Conservation (phyloP, 495 filamentous ascomycete genomes). For the Astrocystis sublimbata region DNA sequence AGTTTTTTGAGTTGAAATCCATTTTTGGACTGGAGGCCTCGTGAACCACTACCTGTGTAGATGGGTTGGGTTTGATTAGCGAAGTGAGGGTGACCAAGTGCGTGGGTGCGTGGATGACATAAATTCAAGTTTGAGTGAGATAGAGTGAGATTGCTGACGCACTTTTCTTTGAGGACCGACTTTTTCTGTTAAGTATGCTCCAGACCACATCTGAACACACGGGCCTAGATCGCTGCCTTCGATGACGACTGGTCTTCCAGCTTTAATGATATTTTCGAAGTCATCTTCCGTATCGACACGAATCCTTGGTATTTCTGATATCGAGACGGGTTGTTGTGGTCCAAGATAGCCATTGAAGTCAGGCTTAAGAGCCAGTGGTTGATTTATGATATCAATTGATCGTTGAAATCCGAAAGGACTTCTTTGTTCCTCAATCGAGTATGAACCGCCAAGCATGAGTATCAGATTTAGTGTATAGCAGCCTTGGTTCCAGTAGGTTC, state of each 20-base stretch:
- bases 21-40: slow-evolving; percentile 62
- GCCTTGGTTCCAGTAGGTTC: slow-evolving; percentile 70
- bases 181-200: slow-evolving; percentile 64
- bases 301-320: slow-evolving; percentile 49
- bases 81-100: background rate
- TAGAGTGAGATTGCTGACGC: too few relatives aligned
- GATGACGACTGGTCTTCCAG: slow-evolving; percentile 65
- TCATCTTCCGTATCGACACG: slow-evolving; percentile 51
- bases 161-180: slow-evolving; percentile 67
- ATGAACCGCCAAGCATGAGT: background rate
- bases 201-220: slow-evolving; percentile 67
- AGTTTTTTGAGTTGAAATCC: slow-evolving; percentile 84
- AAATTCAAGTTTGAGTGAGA: too few relatives aligned
- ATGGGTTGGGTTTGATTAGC: slow-evolving; percentile 28
- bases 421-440: background rate
- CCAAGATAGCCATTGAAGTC: background rate
- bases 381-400: slow-evolving; percentile 24
- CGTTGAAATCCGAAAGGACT: slow-evolving; percentile 19
- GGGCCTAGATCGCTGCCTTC: slow-evolving; percentile 64
- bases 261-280: slow-evolving; percentile 60
- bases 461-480: slow-evolving; percentile 37
- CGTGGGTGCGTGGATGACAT: too few relatives aligned
- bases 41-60: slow-evolving; percentile 75
- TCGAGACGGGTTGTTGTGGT: slow-evolving; percentile 1
- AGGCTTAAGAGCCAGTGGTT: background rate